Evolutionary conservation across 441 rosid genomes (phyloP), one percentile per base, ranked within the genome.

Genomic region (Hura crepitans): DNA sequence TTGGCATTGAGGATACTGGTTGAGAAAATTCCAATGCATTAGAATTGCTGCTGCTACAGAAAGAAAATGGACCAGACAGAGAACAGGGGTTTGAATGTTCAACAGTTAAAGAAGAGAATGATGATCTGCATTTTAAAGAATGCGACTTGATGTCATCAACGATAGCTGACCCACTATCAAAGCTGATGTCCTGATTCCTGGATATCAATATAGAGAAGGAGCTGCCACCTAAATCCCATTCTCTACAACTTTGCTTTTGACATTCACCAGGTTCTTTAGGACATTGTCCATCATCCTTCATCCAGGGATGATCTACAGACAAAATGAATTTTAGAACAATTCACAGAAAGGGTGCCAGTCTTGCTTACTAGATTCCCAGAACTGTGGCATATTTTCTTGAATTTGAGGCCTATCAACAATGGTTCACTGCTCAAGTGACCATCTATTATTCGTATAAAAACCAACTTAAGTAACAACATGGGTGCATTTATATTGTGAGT

Each of bases 161-260:
- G 30, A 75, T 47, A 23, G 81, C 78, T 18, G 87, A 63, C 14
- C 77, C 83, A n/a, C 75, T 57, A 59, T 86, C 90, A 75, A 88
- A 86, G 78, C 93, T 88, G 82, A 88, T 81, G 65, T 88, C 90
- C 56, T 76, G 85, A 70, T 83, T 79, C 75, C 89, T 81, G 43
- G 79, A 51, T 69, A 86, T 74, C 22, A 69, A 64, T 33, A 60
- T 37, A 59, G 84, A 70, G 67, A 84, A 76, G 30, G 88, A 78
- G 66, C 75, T 79, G 58, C 76, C 74, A 42, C 79, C 74, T 56
- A 74, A 66, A 47, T 77, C 80, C 84, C 76, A 81, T 49, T 71
- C 80, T 68, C 66, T 76, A 51, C 69, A 74, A 72, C 45, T 75
- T 68, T 65, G 71, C 18, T 68, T 45, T 15, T 55, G 67, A 67